These are phyloP conservation scores for Xylaria sp. DNA, from an alignment of 2,329 filamentous ascomycete genomes.

Conservation along the genomic window DNA sequence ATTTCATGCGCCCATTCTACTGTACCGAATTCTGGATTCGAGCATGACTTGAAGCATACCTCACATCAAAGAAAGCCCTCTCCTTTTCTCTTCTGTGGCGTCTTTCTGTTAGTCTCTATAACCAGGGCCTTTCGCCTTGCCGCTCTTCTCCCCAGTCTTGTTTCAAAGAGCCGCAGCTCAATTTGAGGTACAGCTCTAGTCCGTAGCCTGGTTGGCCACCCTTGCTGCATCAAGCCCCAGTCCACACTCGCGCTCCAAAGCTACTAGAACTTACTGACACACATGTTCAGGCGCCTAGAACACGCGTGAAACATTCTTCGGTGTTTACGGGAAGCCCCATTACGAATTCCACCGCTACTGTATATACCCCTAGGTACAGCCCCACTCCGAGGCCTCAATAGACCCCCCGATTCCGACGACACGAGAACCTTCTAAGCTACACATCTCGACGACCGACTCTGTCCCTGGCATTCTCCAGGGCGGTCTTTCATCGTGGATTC, in stretches of 20 bases:
- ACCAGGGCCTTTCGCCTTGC: neutral
- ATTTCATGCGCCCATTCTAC: neutral
- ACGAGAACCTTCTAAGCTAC: constrained; percentile 9
- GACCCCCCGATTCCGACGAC: constrained; percentile 31
- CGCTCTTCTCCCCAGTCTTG: constrained; percentile 2
- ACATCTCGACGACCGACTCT: constrained; percentile 24
- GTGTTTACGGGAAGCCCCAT: constrained; percentile 31
- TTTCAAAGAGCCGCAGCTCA: constrained; percentile 22
- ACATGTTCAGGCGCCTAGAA: constrained; percentile 28
- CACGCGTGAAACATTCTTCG: constrained; percentile 40
- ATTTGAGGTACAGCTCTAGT: constrained; percentile 22
- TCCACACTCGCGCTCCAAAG: constrained; percentile 25
- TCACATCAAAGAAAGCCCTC: constrained; percentile 4
- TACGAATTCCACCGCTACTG: constrained; percentile 38
- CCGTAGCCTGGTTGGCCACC: constrained; percentile 27
- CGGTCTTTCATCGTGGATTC: constrained; percentile 58
- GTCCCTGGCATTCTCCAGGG: constrained; percentile 11
- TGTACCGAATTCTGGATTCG: neutral
- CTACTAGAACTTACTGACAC: constrained; percentile 32
- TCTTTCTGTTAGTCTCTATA: neutral
- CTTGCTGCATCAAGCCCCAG: constrained; percentile 29
- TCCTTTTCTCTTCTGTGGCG: neutral
- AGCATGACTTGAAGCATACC: constrained; percentile 16
- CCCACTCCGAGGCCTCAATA: constrained; percentile 38
- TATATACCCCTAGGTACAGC: constrained; percentile 36